A percentile compares a stretch with the other conserved stretches of the same genome.
These are phyloP conservation scores for Gossypium sturtianum DNA, from an alignment of 345 rosid genomes.

Conservation along the genomic window DNA sequence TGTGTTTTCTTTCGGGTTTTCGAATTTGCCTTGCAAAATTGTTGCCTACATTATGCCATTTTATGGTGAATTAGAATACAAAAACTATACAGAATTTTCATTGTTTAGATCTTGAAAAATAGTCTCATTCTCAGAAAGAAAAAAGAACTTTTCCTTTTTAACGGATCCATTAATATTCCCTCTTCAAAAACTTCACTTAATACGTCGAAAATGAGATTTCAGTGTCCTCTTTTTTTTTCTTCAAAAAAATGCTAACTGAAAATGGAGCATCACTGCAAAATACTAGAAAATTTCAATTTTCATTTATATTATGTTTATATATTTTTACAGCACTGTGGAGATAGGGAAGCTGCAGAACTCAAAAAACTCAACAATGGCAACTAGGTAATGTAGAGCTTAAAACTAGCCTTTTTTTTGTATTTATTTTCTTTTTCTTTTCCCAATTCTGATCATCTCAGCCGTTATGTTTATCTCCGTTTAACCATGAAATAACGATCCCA, in stretches of 20 bases:
- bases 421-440: background rate
- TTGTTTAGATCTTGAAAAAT: slow-evolving; percentile 3
- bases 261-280: background rate
- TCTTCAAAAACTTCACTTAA: slow-evolving; percentile 2
- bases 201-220: background rate
- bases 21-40: background rate
- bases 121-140: background rate
- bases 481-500: slow-evolving; percentile 22
- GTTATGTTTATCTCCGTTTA: slow-evolving; percentile 14
- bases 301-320: background rate
- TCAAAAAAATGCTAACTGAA: background rate
- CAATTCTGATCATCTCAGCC: slow-evolving; percentile 35
- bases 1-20: background rate
- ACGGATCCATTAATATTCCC: slow-evolving; percentile 13
- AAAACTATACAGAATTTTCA: background rate
- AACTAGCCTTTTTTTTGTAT: background rate
- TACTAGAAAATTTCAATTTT: background rate
- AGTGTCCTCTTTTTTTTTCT: background rate
- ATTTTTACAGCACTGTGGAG: slow-evolving; percentile 38
- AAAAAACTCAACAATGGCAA: slow-evolving; percentile 58
- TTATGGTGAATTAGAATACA: background rate
- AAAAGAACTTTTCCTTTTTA: background rate
- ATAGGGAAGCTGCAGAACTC: slow-evolving; percentile 52
- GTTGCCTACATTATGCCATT: slow-evolving; percentile 22
- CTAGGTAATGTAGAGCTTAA: slow-evolving; percentile 29